These are phyloP conservation scores for Nemania sp. DNA, from an alignment of 2,329 filamentous ascomycete genomes.

Conservation along the genomic window DNA sequence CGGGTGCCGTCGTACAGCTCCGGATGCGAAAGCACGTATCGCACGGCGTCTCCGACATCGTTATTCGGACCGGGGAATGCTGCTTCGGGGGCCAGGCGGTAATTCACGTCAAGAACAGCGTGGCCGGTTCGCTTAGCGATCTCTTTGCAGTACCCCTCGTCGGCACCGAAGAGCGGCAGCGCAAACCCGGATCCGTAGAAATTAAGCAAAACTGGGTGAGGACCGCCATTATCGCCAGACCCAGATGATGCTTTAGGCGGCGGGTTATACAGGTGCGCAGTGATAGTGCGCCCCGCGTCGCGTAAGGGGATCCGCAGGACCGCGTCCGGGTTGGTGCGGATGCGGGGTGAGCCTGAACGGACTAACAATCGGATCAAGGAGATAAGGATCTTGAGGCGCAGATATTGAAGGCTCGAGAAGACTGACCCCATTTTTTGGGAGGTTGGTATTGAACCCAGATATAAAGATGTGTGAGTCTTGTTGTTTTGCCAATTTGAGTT, in stretches of 20 bases:
- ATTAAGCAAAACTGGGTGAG: conserved; percentile 42
- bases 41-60: conserved; percentile 46
- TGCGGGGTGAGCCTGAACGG: conserved; percentile 7
- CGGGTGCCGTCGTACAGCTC: neutral
- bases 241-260: neutral
- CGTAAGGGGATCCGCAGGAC: conserved; percentile 37
- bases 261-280: neutral
- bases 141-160: conserved; percentile 41
- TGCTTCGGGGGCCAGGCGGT: conserved; percentile 47
- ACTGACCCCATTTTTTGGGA: conserved; percentile 6
- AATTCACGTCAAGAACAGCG: conserved; percentile 16
- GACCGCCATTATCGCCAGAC: no score
- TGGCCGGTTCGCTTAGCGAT: conserved; percentile 38
- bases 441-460: no score
- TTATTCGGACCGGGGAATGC: conserved; percentile 44
- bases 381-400: conserved; percentile 15
- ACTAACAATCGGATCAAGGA: conserved; percentile 13
- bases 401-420: neutral
- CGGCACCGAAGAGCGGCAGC: conserved; percentile 42
- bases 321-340: conserved; percentile 16
- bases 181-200: conserved; percentile 45
- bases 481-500: no score
- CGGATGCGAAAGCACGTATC: conserved; percentile 3
- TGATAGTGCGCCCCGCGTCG: conserved; percentile 35
- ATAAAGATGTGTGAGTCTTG: no score